Evolutionary conservation across 2,329 filamentous ascomycete species (phyloP).

Genomic region (Phaeomoniella chlamydospora): DNA sequence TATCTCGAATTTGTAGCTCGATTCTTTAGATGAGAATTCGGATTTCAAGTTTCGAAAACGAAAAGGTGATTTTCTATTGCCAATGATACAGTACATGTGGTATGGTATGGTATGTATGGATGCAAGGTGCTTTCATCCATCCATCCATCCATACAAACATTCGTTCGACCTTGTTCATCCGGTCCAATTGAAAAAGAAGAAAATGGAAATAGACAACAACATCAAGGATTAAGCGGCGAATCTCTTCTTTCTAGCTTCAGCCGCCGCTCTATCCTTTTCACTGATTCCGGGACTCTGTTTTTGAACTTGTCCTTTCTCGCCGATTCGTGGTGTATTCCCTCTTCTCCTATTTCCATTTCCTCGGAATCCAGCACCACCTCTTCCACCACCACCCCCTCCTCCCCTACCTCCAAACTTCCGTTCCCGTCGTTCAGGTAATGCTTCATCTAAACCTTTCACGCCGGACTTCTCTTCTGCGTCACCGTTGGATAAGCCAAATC

Average conservation of each 20-base stretch:
- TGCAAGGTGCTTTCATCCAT: no score
- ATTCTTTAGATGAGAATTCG: no score
- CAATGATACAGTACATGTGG: no score
- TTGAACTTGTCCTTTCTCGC: constrained; percentile 13
- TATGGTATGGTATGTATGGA: no score
- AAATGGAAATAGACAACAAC: no score
- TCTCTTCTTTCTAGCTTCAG: constrained; percentile 33
- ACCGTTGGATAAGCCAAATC: constrained; percentile 22
- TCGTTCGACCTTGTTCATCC: no score
- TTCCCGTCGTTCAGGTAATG: constrained; percentile 24
- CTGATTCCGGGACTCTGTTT: constrained; percentile 14
- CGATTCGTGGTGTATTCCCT: neutral
- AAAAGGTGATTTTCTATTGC: no score
- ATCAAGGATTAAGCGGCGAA: constrained; percentile 22
- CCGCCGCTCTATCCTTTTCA: constrained; percentile 25
- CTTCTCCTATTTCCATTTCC: constrained; percentile 6
- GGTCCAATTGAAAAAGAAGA: no score
- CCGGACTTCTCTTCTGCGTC: constrained; percentile 7
- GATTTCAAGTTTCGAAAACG: no score
- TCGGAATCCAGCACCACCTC: constrained; percentile 9
- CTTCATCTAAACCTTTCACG: constrained; percentile 29
- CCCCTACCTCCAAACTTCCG: constrained; percentile 19
- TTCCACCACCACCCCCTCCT: constrained; percentile 12
- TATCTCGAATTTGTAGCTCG: no score
- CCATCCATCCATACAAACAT: no score